phyloP scores from a whole-genome alignment of 441 rosid genomes.

The Euphorbia celastroides region DNA sequence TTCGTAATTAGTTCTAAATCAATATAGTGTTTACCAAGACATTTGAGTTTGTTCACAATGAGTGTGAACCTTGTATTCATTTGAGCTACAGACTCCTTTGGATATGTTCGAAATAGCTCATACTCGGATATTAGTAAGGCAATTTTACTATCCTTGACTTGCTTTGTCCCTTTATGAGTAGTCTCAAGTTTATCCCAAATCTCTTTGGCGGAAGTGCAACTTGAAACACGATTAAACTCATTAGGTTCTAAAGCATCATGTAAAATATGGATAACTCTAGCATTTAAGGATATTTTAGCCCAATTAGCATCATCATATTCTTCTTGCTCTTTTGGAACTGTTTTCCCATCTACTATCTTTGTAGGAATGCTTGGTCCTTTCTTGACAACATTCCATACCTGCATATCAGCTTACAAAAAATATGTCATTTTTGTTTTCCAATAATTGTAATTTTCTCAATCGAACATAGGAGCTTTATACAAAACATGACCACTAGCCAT shows the following conservation, averaged over 20 bases:
- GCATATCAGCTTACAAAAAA: neutral
- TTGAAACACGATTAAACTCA: neutral
- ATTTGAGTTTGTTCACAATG: neutral
- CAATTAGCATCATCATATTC: too few relatives aligned
- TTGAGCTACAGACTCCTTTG: neutral
- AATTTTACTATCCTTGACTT: neutral
- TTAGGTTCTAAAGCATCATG: neutral
- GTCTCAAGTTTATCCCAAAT: neutral
- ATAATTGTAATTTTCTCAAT: neutral
- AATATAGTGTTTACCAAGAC: neutral
- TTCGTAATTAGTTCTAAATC: neutral
- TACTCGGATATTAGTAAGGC: neutral
- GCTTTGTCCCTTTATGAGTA: neutral
- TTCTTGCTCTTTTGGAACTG: neutral
- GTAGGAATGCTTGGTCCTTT: neutral
- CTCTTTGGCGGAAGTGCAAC: neutral
- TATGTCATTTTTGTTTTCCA: neutral
- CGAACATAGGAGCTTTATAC: neutral
- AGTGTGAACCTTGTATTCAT: neutral
- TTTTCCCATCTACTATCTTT: neutral
- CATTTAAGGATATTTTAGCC: too few relatives aligned
- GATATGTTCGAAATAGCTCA: neutral
- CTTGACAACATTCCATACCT: neutral
- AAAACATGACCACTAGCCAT: too few relatives aligned
- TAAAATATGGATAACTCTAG: neutral